Evolutionary conservation across 1,139 yeast species (phyloP).

Genomic region (Geotrichum histeridarum): DNA sequence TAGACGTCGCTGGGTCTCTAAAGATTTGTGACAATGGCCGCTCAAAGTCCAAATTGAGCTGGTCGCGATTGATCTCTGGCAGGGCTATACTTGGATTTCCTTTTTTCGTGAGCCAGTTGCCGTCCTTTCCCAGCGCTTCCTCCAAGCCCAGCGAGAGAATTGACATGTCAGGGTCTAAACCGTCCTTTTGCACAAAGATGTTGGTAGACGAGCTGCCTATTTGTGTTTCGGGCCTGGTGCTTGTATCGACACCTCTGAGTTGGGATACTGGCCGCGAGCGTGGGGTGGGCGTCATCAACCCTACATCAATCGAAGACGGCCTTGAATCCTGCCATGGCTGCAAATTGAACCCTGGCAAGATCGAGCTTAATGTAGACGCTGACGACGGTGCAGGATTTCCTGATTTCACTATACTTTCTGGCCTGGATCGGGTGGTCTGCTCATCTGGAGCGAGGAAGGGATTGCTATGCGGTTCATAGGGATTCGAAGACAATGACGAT

Average conservation of each 20-base stretch:
- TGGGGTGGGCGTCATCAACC: too few species aligned
- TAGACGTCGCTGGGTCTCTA: not conserved
- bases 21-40: conserved; percentile 3
- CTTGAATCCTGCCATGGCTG: too few species aligned
- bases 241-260: conserved; percentile 5
- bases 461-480: not conserved
- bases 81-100: not conserved
- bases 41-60: not conserved
- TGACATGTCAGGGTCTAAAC: not conserved
- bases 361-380: too few species aligned
- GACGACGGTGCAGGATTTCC: too few species aligned
- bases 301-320: too few species aligned
- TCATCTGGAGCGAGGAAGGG: not conserved
- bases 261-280: not conserved
- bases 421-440: not conserved
- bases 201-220: not conserved
- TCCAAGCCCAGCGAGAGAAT: conserved; percentile 21
- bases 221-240: not conserved
- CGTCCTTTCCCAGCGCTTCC: conserved; percentile 29
- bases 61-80: conserved; percentile 6
- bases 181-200: conserved; percentile 1
- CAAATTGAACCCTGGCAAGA: too few species aligned
- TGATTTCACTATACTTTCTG: too few species aligned
- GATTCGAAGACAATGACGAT: too few species aligned
- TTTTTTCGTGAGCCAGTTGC: conserved; percentile 19